Percentiles rank a stretch among this genome's conserved stretches.
phyloP scores from a whole-genome alignment of 345 rosid genomes.

The Bretschneidera sinensis region DNA sequence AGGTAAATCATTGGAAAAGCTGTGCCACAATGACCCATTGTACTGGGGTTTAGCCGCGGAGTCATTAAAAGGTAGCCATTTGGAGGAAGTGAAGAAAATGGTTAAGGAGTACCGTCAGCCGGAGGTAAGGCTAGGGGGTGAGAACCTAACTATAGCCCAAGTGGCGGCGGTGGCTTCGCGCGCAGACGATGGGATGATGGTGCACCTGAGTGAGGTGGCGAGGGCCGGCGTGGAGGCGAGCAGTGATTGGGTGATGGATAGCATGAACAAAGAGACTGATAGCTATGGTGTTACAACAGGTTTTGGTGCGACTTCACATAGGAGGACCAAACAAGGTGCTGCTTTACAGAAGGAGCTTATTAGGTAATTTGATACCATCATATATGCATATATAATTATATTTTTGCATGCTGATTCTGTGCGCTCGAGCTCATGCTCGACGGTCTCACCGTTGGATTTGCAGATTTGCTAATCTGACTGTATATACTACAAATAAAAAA shows the following conservation, averaged over 20 bases:
- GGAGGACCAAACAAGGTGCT: constrained; percentile 35
- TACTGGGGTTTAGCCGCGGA: constrained; percentile 36
- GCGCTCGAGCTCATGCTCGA: too few relatives aligned
- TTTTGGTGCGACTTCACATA: constrained; percentile 37
- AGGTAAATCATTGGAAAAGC: not conserved
- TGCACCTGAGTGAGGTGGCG: constrained; percentile 26
- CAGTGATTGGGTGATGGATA: constrained; percentile 37
- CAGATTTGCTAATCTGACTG: too few relatives aligned
- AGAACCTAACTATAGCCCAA: constrained; percentile 39
- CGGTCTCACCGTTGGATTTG: too few relatives aligned
- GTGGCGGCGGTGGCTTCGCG: constrained; percentile 34
- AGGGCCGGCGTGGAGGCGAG: constrained; percentile 31
- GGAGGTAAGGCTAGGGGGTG: constrained; percentile 28
- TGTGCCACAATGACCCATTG: constrained; percentile 29
- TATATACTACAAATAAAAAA: too few relatives aligned
- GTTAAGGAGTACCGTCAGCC: constrained; percentile 32
- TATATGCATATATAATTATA: too few relatives aligned
- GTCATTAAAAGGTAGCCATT: constrained; percentile 42
- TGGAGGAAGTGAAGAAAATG: constrained; percentile 42
- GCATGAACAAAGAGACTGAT: constrained; percentile 27
- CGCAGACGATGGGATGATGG: constrained; percentile 7
- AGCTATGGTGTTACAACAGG: constrained; percentile 39
- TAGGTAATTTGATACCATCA: too few relatives aligned
- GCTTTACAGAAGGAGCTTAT: constrained; percentile 38
- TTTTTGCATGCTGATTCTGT: too few relatives aligned